Conservation (phyloP, 139 green algal species). For the Chlamydomonas sp. region DNA sequence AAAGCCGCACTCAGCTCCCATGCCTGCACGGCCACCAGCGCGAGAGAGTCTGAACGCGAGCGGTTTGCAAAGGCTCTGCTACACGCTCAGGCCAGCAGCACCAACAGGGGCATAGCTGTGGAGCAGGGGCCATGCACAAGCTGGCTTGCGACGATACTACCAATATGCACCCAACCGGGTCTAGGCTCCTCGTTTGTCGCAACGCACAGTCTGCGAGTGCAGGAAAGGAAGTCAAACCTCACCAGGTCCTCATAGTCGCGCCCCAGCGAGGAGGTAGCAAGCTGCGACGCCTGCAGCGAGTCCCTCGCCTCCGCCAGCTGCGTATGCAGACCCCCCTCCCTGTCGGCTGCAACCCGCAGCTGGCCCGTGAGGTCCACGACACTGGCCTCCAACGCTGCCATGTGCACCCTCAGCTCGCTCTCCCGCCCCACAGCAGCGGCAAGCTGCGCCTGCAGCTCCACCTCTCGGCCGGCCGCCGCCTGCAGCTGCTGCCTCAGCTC, state of each 20-base stretch:
- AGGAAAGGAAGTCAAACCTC: no score
- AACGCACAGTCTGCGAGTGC: no score
- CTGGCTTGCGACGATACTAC: no score
- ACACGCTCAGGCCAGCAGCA: no score
- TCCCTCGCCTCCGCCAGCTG: background rate
- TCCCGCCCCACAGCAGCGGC: background rate
- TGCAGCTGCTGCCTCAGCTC: background rate
- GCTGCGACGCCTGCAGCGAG: background rate
- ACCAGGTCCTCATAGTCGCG: conserved; percentile 16
- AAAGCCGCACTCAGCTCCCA: conserved; percentile 22
- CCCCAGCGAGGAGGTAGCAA: background rate
- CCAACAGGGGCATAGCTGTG: no score
- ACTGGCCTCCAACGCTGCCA: background rate
- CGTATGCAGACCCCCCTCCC: background rate
- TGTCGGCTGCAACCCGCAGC: background rate
- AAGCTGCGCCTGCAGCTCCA: background rate
- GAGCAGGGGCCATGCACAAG: no score
- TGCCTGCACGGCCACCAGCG: background rate
- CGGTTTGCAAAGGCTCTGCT: no score
- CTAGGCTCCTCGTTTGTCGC: no score
- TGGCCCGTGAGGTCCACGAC: background rate
- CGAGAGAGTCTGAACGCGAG: no score
- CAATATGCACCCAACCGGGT: no score
- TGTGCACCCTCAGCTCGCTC: background rate
- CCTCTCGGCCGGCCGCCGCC: background rate